phyloP scores from a whole-genome alignment of 371 early-diverging fungal genomes.

The Mucor racemosus region DNA sequence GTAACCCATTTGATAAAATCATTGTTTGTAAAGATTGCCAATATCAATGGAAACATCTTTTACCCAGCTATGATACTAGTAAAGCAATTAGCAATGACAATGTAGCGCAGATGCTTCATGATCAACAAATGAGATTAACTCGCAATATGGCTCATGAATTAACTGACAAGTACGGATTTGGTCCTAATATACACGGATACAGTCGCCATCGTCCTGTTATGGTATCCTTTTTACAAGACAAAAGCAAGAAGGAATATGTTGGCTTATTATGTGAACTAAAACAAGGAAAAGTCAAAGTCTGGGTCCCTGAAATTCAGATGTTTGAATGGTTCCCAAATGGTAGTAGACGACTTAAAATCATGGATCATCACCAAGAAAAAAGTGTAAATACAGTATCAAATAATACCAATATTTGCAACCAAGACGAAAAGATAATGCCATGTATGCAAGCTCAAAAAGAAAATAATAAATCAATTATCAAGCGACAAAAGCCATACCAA shows the following conservation, averaged over 20 bases:
- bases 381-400: neutral
- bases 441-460: too few species aligned
- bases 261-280: constrained; percentile 45
- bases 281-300: constrained; percentile 38
- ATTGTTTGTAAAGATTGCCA: neutral
- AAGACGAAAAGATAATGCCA: neutral
- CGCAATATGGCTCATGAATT: constrained; percentile 55
- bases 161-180: constrained; percentile 47
- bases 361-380: constrained; percentile 38
- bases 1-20: neutral
- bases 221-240: constrained; percentile 30
- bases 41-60: neutral
- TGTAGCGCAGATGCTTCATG: neutral
- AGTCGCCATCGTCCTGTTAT: constrained; percentile 53
- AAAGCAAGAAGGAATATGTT: constrained; percentile 29
- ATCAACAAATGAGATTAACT: constrained; percentile 30
- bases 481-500: too few species aligned
- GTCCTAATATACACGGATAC: constrained; percentile 58
- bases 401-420: neutral
- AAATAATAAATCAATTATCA: too few species aligned
- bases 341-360: constrained; percentile 42
- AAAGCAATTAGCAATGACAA: neutral
- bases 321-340: constrained; percentile 46
- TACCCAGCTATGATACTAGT: neutral
- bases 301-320: constrained; percentile 39